Evolutionary conservation across 441 rosid genomes (phyloP).

Genomic region (Syzygium syzygioides): DNA sequence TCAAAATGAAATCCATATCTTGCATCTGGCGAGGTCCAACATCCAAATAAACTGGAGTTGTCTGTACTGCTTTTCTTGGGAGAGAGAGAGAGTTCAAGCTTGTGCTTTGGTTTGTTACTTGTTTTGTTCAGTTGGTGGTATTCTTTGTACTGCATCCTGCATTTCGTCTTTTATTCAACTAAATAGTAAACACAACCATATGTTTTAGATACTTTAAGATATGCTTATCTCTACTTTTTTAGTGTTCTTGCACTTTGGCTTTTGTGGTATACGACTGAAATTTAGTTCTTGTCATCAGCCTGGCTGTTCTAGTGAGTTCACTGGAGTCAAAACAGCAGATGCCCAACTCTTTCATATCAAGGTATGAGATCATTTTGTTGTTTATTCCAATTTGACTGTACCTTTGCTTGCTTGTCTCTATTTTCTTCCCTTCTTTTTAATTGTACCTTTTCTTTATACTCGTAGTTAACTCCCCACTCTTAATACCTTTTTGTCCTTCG

Average conservation of each 20-base stretch:
- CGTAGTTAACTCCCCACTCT: neutral
- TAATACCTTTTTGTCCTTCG: neutral
- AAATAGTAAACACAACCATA: neutral
- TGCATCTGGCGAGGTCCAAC: neutral
- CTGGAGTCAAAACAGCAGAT: slow-evolving; percentile 51
- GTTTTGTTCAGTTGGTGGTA: neutral
- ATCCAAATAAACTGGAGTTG: neutral
- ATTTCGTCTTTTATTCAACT: neutral
- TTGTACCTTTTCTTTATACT: neutral
- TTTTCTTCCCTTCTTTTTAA: neutral
- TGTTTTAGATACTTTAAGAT: neutral
- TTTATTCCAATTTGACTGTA: neutral
- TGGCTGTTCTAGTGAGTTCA: slow-evolving; percentile 87
- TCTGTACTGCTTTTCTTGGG: neutral
- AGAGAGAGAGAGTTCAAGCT: neutral
- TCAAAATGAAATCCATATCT: neutral
- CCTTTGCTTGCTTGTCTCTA: neutral
- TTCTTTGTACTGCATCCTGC: neutral
- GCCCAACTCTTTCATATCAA: slow-evolving; percentile 80
- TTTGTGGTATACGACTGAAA: neutral
- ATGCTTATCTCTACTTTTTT: neutral
- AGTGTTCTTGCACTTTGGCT: neutral
- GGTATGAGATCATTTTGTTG: slow-evolving; percentile 29
- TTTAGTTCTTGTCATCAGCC: slow-evolving; percentile 37
- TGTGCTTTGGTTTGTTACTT: neutral